phyloP scores from a whole-genome alignment of 2,329 filamentous ascomycete genomes.

The Chaetomium olivaceum region DNA sequence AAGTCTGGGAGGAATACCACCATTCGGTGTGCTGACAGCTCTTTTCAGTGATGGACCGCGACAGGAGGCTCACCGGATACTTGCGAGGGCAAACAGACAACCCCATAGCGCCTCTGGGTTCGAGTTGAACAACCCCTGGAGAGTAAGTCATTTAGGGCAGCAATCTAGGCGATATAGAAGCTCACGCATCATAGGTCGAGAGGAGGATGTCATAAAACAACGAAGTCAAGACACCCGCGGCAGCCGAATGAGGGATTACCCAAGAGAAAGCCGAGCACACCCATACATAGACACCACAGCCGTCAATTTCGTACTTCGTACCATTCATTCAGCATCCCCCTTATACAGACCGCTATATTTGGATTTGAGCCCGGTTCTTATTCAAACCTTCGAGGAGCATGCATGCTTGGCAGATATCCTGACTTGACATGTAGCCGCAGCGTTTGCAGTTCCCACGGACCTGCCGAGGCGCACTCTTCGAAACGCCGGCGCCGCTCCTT shows the following conservation, averaged over 20 bases:
- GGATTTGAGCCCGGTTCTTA: conserved; percentile 66
- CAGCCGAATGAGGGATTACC: background rate
- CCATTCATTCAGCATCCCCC: conserved; percentile 21
- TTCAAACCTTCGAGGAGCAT: conserved; percentile 87
- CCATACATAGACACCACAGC: background rate
- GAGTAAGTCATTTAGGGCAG: conserved; percentile 46
- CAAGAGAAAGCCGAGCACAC: conserved; percentile 5
- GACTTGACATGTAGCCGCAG: conserved; percentile 95
- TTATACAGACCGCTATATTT: conserved; percentile 44
- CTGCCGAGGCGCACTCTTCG: conserved; percentile 47
- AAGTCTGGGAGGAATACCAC: conserved; percentile 15
- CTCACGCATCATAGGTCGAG: conserved; percentile 48
- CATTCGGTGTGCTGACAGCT: conserved; percentile 28
- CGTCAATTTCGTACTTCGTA: background rate
- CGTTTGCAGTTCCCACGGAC: conserved; percentile 79
- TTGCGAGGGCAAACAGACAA: conserved; percentile 60
- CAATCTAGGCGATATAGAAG: background rate
- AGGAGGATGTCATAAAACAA: conserved; percentile 50
- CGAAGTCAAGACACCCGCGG: conserved; percentile 13
- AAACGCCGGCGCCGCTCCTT: conserved; percentile 27
- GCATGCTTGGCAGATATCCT: conserved; percentile 91
- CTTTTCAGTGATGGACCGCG: conserved; percentile 63
- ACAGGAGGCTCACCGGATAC: conserved; percentile 60
- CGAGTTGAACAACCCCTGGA: conserved; percentile 65
- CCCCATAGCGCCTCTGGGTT: conserved; percentile 59